A percentile compares a stretch with the other conserved stretches of the same genome.
Evolutionary conservation across 2,329 filamentous ascomycete genomes (phyloP).

Genomic region (Huntiella decipiens): DNA sequence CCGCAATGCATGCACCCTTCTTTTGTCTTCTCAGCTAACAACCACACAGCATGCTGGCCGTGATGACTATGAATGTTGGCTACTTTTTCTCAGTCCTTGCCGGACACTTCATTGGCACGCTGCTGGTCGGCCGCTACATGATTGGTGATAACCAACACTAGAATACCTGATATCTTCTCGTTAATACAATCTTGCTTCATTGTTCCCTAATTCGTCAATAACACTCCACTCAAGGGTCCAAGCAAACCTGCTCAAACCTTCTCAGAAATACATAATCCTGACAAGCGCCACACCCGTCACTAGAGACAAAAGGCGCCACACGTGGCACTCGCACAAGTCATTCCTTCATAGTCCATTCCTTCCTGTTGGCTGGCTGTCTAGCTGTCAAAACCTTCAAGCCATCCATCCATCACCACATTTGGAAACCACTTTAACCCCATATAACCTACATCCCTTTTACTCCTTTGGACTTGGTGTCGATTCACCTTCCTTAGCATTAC

Average conservation of each 20-base stretch:
- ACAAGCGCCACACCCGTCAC: too few species aligned
- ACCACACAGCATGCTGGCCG: conserved; percentile 60
- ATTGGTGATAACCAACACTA: not conserved
- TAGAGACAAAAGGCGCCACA: too few species aligned
- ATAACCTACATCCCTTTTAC: too few species aligned
- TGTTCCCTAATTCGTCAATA: not conserved
- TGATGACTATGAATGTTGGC: conserved; percentile 78
- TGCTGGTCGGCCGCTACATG: conserved; percentile 54
- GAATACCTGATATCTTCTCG: not conserved
- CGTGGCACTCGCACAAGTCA: too few species aligned
- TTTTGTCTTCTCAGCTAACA: conserved; percentile 1
- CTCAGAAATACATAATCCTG: conserved; percentile 14
- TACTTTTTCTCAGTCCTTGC: conserved; percentile 67
- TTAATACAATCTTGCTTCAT: not conserved
- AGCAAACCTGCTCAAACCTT: conserved; percentile 33
- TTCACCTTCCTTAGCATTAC: too few species aligned
- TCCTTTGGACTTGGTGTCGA: too few species aligned
- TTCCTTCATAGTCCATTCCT: too few species aligned
- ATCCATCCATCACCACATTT: too few species aligned
- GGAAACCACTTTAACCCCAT: too few species aligned
- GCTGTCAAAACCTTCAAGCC: too few species aligned
- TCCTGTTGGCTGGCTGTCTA: too few species aligned
- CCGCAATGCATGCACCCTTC: not conserved
- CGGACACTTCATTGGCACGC: conserved; percentile 70
- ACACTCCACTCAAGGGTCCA: not conserved